A percentile compares a stretch with the other conserved stretches of the same genome.
phyloP scores from a whole-genome alignment of 805 yeast genomes.

The Groenewaldozyma tartarivorans region DNA sequence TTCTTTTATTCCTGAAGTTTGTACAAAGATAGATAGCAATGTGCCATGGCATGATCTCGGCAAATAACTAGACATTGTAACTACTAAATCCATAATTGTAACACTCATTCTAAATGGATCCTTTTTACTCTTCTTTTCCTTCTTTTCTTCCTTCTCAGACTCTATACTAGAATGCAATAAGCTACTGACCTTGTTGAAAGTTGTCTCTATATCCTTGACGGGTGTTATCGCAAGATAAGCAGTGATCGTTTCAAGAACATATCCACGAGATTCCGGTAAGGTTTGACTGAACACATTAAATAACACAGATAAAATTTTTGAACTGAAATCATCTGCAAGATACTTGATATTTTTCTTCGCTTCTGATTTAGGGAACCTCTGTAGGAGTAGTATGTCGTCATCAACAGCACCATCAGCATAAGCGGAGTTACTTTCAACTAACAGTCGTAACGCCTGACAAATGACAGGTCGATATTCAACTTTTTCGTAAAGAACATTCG shows the following conservation, averaged over 20 bases:
- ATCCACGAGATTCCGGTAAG: slow-evolving; percentile 71
- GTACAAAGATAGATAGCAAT: slow-evolving; percentile 65
- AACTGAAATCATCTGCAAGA: slow-evolving; percentile 43
- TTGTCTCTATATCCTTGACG: slow-evolving; percentile 53
- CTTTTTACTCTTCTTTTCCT: slow-evolving; percentile 27
- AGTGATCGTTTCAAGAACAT: slow-evolving; percentile 78
- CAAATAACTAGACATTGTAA: slow-evolving; percentile 76
- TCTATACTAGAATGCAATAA: slow-evolving; percentile 68
- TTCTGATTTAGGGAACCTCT: slow-evolving; percentile 47
- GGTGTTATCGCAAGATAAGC: slow-evolving; percentile 64
- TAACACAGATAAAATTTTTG: slow-evolving; percentile 74
- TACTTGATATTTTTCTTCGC: slow-evolving; percentile 53
- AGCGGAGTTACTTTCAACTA: slow-evolving; percentile 67
- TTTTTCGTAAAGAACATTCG: slow-evolving; percentile 64
- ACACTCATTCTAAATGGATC: slow-evolving; percentile 43
- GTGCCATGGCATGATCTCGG: slow-evolving; percentile 65
- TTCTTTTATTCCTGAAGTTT: slow-evolving; percentile 43
- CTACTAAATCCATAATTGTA: slow-evolving; percentile 86
- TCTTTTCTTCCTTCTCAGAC: slow-evolving; percentile 34
- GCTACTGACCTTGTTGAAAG: slow-evolving; percentile 80
- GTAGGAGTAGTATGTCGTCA: slow-evolving; percentile 48
- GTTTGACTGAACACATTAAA: slow-evolving; percentile 93
- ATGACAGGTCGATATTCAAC: slow-evolving; percentile 71
- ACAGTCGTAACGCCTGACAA: slow-evolving; percentile 67
- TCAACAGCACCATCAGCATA: slow-evolving; percentile 53